Percentiles rank a stretch among this genome's conserved stretches.
These are phyloP conservation scores for Pestalotiopsis sp. DNA, from an alignment of 2,329 filamentous ascomycete genomes.

Conservation along the genomic window DNA sequence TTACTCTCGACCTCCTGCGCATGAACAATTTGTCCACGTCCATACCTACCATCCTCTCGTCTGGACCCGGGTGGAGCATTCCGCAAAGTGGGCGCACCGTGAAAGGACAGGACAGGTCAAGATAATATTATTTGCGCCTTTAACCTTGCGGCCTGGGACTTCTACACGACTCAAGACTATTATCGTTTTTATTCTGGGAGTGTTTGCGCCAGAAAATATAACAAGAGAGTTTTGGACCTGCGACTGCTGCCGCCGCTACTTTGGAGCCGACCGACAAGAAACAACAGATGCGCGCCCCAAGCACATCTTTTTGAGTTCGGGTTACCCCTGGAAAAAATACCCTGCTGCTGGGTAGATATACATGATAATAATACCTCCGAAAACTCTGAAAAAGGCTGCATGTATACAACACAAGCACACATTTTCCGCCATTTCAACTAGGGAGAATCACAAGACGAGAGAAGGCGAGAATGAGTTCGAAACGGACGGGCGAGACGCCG, in stretches of 20 bases:
- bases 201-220: neutral
- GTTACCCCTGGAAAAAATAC: neutral
- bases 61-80: too few relatives aligned
- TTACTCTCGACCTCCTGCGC: too few relatives aligned
- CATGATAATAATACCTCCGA: neutral
- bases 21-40: too few relatives aligned
- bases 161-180: neutral
- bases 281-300: neutral
- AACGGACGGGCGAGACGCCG: neutral
- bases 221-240: neutral
- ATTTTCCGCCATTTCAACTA: neutral
- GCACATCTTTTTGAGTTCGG: neutral
- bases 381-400: neutral
- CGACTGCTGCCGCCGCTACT: neutral
- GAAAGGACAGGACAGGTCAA: too few relatives aligned
- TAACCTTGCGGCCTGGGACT: neutral
- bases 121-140: neutral
- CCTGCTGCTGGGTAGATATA: neutral
- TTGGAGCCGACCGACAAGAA: neutral
- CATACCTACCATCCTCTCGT: too few relatives aligned
- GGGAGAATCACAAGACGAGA: neutral
- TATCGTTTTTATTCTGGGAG: neutral
- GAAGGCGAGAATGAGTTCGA: neutral
- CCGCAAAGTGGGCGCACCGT: too few relatives aligned
- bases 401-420: neutral